A percentile compares a stretch with the other conserved stretches of the same genome.
phyloP scores from a whole-genome alignment of 805 yeast species.

The Candida glaebosa region DNA sequence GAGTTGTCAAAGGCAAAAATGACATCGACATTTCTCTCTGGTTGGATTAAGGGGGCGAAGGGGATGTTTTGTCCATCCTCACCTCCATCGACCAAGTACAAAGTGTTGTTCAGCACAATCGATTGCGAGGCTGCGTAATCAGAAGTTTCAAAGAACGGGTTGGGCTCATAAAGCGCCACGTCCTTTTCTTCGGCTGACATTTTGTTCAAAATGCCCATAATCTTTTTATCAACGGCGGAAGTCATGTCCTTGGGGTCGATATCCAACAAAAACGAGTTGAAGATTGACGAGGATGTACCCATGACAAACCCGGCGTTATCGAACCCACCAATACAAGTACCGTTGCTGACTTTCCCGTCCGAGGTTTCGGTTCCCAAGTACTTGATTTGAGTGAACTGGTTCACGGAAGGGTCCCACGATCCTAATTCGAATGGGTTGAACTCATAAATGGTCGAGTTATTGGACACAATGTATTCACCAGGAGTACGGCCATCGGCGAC shows the following conservation, averaged over 20 bases:
- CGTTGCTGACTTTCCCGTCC: slow-evolving; percentile 26
- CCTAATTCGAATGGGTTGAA: slow-evolving; percentile 43
- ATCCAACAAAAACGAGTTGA: slow-evolving; percentile 34
- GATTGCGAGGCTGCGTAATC: slow-evolving; percentile 25
- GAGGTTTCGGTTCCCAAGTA: slow-evolving; percentile 33
- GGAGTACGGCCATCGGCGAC: slow-evolving; percentile 36
- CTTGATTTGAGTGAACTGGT: slow-evolving; percentile 33
- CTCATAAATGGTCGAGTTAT: slow-evolving; percentile 38
- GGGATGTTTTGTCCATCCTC: slow-evolving; percentile 36
- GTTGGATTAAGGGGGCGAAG: slow-evolving; percentile 28
- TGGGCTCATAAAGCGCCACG: slow-evolving; percentile 33
- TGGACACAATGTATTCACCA: slow-evolving; percentile 23
- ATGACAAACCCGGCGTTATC: slow-evolving; percentile 39
- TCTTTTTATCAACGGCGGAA: slow-evolving; percentile 20
- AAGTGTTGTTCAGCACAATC: slow-evolving; percentile 25
- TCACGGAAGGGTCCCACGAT: slow-evolving; percentile 36
- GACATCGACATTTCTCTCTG: slow-evolving; percentile 32
- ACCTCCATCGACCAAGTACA: slow-evolving; percentile 40
- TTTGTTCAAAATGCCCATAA: slow-evolving; percentile 19
- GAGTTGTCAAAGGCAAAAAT: slow-evolving; percentile 36
- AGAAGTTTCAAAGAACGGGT: slow-evolving; percentile 30
- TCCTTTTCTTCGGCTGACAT: slow-evolving; percentile 26
- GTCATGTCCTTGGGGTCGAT: slow-evolving; percentile 25
- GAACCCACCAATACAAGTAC: slow-evolving; percentile 29
- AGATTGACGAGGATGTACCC: slow-evolving; percentile 39